Base-by-base conservation (phyloP, 2,329 filamentous ascomycete species). In the Calonectria leucothoes region DNA sequence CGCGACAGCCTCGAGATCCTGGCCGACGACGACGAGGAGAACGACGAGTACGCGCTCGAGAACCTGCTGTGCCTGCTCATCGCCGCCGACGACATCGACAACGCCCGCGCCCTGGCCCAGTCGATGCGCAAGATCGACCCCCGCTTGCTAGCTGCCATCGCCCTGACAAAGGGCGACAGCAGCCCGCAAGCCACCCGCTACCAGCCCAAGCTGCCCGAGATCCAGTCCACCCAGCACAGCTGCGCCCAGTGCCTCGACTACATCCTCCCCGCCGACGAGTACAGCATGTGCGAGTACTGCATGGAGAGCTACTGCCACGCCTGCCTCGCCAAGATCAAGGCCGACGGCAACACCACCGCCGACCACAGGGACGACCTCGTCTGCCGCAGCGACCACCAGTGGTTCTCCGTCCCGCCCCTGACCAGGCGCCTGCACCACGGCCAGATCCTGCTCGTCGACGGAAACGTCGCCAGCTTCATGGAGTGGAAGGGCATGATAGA, bases 21-120 rank as follows among this genome's bases (percentile, higher is more conserved):
- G 1, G 83, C 84, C 0, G 85, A 87, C 37, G 82, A 84, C 11
- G 85, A 87, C 70, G 84, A 83, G 3, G 80, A 83, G 20, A 87
- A 87, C 57, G 85, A 87, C 71, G 82, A 83, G 37, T 86, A 83
- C 39, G 85, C 85, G 6, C 79, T 87, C 2, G 84, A 86, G 69
- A 87, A 87, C 65, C 82, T 87, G 15, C 80, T 85, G 0, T 82
- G 82, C 1, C 82, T 84, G 2, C 82, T 87, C 65, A 81, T 86
- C 49, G 85, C 85, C 0, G 82, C 83, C 8, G 80, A 82, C 25
- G 85, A 87, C 63, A 75, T 81, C 5, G 77, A 78, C 0, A 84
- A 86, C 27, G 85, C 85, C 6, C 74, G 76, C 4, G 83, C 84
- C 0, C 77, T 87, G 12, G 82, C 82, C 27, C 83, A 85, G 42